These are phyloP conservation scores for Arthrinium phaeospermum DNA, from an alignment of 2,329 filamentous ascomycete genomes.

Conservation along the genomic window DNA sequence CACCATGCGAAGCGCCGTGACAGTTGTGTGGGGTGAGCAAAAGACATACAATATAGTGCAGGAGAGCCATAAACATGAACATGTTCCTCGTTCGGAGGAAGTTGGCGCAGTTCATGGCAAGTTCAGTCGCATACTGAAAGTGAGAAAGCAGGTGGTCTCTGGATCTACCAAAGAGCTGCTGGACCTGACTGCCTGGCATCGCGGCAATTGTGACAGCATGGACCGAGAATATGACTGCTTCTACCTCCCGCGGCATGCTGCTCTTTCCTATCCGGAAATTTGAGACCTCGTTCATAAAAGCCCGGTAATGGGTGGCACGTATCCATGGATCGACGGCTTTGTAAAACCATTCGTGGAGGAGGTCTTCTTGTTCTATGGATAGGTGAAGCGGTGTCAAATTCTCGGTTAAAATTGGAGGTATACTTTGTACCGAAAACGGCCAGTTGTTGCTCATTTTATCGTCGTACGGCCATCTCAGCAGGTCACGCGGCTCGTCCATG, in stretches of 20 bases:
- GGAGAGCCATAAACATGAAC: slow-evolving; percentile 16
- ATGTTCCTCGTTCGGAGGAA: slow-evolving; percentile 19
- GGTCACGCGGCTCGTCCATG: slow-evolving; percentile 20
- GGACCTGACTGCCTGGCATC: slow-evolving; percentile 16
- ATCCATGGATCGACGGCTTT: slow-evolving; percentile 20
- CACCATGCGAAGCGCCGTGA: background rate
- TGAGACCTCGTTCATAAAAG: slow-evolving; percentile 19
- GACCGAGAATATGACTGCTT: slow-evolving; percentile 18
- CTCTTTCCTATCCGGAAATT: slow-evolving; percentile 21
- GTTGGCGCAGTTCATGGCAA: slow-evolving; percentile 19
- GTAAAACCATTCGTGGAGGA: slow-evolving; percentile 12
- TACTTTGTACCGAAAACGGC: background rate
- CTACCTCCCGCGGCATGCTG: slow-evolving; percentile 18
- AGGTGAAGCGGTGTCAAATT: slow-evolving; percentile 17
- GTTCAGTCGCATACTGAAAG: slow-evolving; percentile 19
- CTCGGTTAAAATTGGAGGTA: background rate
- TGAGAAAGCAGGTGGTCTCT: slow-evolving; percentile 12
- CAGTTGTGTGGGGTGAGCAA: background rate
- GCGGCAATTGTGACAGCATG: slow-evolving; percentile 16
- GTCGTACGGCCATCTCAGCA: slow-evolving; percentile 18
- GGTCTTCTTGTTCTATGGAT: slow-evolving; percentile 17
- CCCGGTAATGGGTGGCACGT: slow-evolving; percentile 9
- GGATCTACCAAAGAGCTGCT: slow-evolving; percentile 12
- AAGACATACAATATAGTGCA: slow-evolving; percentile 20
- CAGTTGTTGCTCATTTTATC: slow-evolving; percentile 15